phyloP scores from a whole-genome alignment of 1,284 basidiomycete species.

The Gymnopus androsaceus region DNA sequence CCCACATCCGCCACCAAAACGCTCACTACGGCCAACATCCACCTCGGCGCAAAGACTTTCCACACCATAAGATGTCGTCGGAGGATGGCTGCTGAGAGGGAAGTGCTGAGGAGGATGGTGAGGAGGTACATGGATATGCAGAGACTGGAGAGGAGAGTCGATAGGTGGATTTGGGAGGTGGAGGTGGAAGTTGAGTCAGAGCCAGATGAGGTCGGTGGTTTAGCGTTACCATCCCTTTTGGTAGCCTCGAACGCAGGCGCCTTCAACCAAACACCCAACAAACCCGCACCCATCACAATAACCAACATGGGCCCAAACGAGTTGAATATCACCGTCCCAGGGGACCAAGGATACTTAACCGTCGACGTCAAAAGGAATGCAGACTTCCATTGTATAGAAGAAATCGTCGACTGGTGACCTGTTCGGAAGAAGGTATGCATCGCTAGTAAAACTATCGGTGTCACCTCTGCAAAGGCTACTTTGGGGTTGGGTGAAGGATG shows the following conservation, averaged over 20 bases:
- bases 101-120: slow-evolving; percentile 67
- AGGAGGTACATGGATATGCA: slow-evolving; percentile 59
- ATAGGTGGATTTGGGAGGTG: not conserved
- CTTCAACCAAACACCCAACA: not conserved
- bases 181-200: not conserved
- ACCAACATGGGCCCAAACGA: slow-evolving; percentile 66
- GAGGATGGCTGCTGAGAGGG: slow-evolving; percentile 76
- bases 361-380: slow-evolving; percentile 79
- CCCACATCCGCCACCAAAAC: slow-evolving; percentile 59
- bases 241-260: not conserved
- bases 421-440: slow-evolving; percentile 83
- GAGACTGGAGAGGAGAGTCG: not conserved
- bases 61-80: slow-evolving; percentile 96
- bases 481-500: slow-evolving; percentile 43
- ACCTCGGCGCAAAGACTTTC: slow-evolving; percentile 97
- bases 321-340: slow-evolving; percentile 80
- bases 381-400: slow-evolving; percentile 94
- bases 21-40: slow-evolving; percentile 72
- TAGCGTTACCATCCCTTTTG: not conserved
- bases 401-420: slow-evolving; percentile 89
- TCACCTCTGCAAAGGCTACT: slow-evolving; percentile 73
- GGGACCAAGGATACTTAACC: slow-evolving; percentile 76
- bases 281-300: not conserved
- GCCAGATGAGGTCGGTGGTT: not conserved
- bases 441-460: slow-evolving; percentile 76